Conservation (phyloP, 495 filamentous ascomycete genomes). For the Penicillium simplicissimum region DNA sequence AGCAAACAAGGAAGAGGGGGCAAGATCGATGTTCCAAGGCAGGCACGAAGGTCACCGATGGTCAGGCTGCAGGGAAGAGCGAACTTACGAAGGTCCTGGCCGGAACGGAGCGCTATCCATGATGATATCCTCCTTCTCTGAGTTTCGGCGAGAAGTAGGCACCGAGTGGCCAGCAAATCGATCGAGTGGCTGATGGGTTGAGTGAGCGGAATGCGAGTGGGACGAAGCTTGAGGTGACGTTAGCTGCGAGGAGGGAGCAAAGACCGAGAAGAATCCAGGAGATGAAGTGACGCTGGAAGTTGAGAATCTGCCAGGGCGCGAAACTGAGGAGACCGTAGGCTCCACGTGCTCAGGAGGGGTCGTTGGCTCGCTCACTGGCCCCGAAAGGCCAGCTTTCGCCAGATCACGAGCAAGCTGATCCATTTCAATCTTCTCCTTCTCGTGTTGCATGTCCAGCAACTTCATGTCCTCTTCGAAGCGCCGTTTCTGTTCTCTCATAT, state of each 20-base stretch:
- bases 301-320: slow-evolving; percentile 79
- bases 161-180: slow-evolving; percentile 74
- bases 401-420: slow-evolving; percentile 78
- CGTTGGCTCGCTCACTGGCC: slow-evolving; percentile 87
- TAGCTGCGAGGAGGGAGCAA: slow-evolving; percentile 65
- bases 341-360: slow-evolving; percentile 95
- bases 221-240: slow-evolving; percentile 56
- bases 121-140: slow-evolving; percentile 48
- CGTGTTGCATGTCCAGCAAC: slow-evolving; percentile 77
- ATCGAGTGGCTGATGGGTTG: slow-evolving; percentile 31
- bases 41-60: not conserved
- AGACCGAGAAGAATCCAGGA: slow-evolving; percentile 71
- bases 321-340: slow-evolving; percentile 68
- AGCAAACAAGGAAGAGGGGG: not conserved
- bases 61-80: slow-evolving; percentile 3
- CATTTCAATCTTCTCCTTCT: slow-evolving; percentile 78
- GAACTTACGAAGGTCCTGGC: slow-evolving; percentile 43
- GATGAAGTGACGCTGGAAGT: slow-evolving; percentile 79
- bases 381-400: slow-evolving; percentile 58
- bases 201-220: slow-evolving; percentile 28
- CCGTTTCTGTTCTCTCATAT: slow-evolving; percentile 78
- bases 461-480: slow-evolving; percentile 87
- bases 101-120: slow-evolving; percentile 40
- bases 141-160: slow-evolving; percentile 75
- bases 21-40: not conserved